Base-by-base conservation (phyloP, 345 rosid species). In the Laguncularia racemosa region DNA sequence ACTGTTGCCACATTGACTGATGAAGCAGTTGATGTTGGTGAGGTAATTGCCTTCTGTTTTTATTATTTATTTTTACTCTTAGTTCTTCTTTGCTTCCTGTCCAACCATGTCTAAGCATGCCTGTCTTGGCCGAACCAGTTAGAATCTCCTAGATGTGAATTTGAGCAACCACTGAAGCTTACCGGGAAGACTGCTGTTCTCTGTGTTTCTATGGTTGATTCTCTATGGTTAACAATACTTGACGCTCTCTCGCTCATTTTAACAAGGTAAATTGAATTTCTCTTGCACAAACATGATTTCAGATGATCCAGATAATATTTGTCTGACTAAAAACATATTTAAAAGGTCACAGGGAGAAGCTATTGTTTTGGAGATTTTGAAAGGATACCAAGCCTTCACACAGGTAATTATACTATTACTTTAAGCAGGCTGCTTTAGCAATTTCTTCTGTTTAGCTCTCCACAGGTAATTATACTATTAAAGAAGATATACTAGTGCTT, bases 291-390 rank as follows among this genome's bases (percentile, higher is more conserved):
- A 9, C 40, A 33, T 33, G 40, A 33, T 7, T 33, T 33, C 9
- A 52, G 20, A 20, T 40, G 53, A 55, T 14, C 23, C 21, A 43
- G 53, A 5, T 46, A 49, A 44, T 57, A 44, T 56, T 14, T n/a
- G 45, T 71, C 73, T 77, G 69, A 77, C 73, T 46, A 68, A 60
- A 54, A 61, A 20, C 61, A 61, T n/a, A 52, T 71, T 66, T 76
- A 75, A 47, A 75, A 93, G 99, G 88, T 93, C 97, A 51, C 99
- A 93, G 65, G 97, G 95, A 63, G 99, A 93, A 83, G 99, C 99
- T 63, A 85, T 93, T 62, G 86, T 89, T 50, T 73, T 93, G 84
- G 99, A 93, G 75, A 87, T 93, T 76, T 72, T 93, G 52, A 93
- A 93, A 76, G 97, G 96, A 58, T 93, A 93, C 64, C 99, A 93